A percentile compares a stretch with the other conserved stretches of the same genome.
Conservation (phyloP, 2,329 filamentous ascomycete species). For the Trichoderma sp. region DNA sequence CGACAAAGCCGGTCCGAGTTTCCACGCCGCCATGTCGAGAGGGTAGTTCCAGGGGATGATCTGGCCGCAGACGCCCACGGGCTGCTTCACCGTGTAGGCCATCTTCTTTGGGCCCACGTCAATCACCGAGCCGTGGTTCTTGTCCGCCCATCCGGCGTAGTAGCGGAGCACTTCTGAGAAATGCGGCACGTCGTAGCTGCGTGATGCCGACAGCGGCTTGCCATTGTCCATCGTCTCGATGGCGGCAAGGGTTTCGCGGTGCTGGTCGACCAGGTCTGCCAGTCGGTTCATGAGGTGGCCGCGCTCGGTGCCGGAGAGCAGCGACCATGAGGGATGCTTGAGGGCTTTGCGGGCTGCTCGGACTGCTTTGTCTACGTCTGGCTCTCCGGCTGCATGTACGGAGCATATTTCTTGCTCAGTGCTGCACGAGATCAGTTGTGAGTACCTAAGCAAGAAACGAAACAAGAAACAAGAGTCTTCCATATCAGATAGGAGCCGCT, state of each 20-base stretch:
- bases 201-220: conserved; percentile 69
- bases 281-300: conserved; percentile 70
- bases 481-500: too few relatives aligned
- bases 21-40: conserved; percentile 65
- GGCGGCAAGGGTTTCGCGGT: conserved; percentile 55
- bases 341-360: conserved; percentile 70
- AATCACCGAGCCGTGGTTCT: conserved; percentile 77
- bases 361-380: conserved; percentile 72
- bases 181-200: conserved; percentile 63
- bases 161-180: conserved; percentile 62
- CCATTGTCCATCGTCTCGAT: conserved; percentile 80
- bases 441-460: background rate
- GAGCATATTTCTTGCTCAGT: conserved; percentile 68
- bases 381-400: conserved; percentile 67
- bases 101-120: conserved; percentile 70
- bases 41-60: conserved; percentile 87
- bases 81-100: conserved; percentile 75
- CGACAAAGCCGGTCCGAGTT: conserved; percentile 59
- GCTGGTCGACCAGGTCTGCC: conserved; percentile 66
- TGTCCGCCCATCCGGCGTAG: conserved; percentile 80
- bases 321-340: conserved; percentile 66
- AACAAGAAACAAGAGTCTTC: conserved; percentile 23
- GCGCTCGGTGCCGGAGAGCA: conserved; percentile 67
- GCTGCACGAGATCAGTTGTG: conserved; percentile 34
- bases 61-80: conserved; percentile 73